A percentile compares a stretch with the other conserved stretches of the same genome.
phyloP scores from a whole-genome alignment of 2,329 filamentous ascomycete species.

The Botryosphaeria agaves region DNA sequence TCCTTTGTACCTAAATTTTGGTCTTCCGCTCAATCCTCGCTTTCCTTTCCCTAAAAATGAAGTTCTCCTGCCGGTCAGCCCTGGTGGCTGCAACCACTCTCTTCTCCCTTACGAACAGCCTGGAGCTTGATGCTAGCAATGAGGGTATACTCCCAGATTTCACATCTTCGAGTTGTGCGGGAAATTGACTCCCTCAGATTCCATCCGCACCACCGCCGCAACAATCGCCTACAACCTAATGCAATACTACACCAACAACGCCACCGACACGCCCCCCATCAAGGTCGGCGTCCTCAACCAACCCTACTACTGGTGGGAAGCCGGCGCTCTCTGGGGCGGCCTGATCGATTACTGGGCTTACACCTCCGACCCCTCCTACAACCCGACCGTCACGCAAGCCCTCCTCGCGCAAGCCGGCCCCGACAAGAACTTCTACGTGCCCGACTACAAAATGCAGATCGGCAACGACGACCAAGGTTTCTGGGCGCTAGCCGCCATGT shows the following conservation, averaged over 20 bases:
- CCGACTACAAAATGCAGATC: too few species aligned
- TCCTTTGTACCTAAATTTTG: too few species aligned
- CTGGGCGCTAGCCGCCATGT: slow-evolving; percentile 71
- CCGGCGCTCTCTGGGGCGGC: slow-evolving; percentile 16
- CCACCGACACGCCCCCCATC: slow-evolving; percentile 10
- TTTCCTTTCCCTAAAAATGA: background rate
- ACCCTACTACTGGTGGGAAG: slow-evolving; percentile 31
- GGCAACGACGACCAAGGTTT: slow-evolving; percentile 50
- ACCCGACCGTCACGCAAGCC: slow-evolving; percentile 22
- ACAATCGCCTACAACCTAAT: slow-evolving; percentile 16
- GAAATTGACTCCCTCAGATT: slow-evolving; percentile 10
- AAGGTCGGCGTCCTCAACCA: slow-evolving; percentile 21
- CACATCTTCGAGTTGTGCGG: background rate
- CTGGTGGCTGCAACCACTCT: background rate
- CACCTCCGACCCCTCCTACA: slow-evolving; percentile 25
- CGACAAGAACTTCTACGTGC: slow-evolving; percentile 24
- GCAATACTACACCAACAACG: slow-evolving; percentile 17
- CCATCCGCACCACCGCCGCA: slow-evolving; percentile 14
- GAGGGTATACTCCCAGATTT: background rate
- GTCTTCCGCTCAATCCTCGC: background rate
- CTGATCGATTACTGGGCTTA: slow-evolving; percentile 27
- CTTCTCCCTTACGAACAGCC: background rate
- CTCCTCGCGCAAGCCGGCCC: slow-evolving; percentile 24
- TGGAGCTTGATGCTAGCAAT: background rate
- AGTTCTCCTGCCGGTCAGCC: background rate